Percentiles rank a stretch among this genome's conserved stretches.
These are phyloP conservation scores for Aquilaria sinensis DNA, from an alignment of 345 rosid genomes.

Conservation along the genomic window DNA sequence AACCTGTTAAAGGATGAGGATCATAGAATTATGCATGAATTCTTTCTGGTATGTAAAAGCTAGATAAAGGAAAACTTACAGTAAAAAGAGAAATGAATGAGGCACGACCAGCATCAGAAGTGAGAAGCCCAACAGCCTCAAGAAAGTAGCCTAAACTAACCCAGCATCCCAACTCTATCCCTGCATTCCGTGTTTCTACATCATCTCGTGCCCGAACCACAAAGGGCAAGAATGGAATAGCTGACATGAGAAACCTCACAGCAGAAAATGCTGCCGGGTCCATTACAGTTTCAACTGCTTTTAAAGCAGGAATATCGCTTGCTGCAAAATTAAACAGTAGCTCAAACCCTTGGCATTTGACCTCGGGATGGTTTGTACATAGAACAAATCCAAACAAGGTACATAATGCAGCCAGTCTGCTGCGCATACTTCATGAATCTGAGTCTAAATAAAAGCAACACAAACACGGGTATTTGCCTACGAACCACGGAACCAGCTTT, in stretches of 20 bases:
- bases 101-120: conserved; percentile 63
- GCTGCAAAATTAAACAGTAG: conserved; percentile 29
- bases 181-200: conserved; percentile 42
- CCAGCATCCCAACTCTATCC: conserved; percentile 65
- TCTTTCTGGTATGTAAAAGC: neutral
- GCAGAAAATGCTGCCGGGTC: conserved; percentile 51
- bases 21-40: neutral
- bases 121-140: conserved; percentile 52
- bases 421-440: neutral
- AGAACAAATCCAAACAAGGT: conserved; percentile 4
- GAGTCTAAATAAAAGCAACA: neutral
- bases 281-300: conserved; percentile 43
- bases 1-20: conserved; percentile 28
- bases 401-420: neutral
- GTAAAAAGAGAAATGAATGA: conserved; percentile 50
- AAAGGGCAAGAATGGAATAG: conserved; percentile 51
- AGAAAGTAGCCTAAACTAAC: conserved; percentile 50
- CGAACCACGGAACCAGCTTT: no score
- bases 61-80: conserved; percentile 19
- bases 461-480: no score
- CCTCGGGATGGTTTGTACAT: no score
- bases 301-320: conserved; percentile 50
- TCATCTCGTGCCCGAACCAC: conserved; percentile 31
- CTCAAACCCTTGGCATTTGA: neutral
- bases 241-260: conserved; percentile 44